A percentile compares a stretch with the other conserved stretches of the same genome.
Conservation (phyloP, 176 grass and related monocot species). For the Musa beccarii region DNA sequence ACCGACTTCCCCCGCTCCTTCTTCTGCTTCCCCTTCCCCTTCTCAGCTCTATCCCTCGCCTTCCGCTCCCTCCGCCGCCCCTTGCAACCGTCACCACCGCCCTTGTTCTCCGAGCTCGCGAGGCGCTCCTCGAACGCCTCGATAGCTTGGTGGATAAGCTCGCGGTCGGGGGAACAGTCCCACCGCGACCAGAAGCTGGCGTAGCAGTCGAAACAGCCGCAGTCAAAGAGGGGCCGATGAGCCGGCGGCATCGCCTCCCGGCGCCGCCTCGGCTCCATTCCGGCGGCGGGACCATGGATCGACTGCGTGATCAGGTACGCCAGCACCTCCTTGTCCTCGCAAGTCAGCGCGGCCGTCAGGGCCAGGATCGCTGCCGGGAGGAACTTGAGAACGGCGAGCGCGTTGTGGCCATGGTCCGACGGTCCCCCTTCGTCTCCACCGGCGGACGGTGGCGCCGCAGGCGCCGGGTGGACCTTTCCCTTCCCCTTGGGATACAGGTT, state of each 20-base stretch:
- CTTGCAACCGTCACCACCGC: background rate
- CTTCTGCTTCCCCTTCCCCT: conserved; percentile 10
- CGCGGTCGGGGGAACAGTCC: conserved; percentile 39
- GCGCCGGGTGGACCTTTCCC: conserved; percentile 44
- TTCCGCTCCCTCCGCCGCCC: conserved; percentile 27
- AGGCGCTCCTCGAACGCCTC: conserved; percentile 50
- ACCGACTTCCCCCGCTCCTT: background rate
- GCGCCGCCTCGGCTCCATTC: conserved; percentile 1
- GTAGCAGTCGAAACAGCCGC: conserved; percentile 56
- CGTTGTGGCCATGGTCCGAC: conserved; percentile 1
- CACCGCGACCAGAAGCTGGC: conserved; percentile 49
- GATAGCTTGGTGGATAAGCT: conserved; percentile 39
- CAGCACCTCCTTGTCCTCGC: conserved; percentile 48
- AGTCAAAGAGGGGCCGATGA: conserved; percentile 31
- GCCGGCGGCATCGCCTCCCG: too few relatives aligned
- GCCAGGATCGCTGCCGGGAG: conserved; percentile 39
- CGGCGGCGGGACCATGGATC: conserved; percentile 1
- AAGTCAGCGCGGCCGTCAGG: conserved; percentile 25
- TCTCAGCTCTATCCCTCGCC: background rate
- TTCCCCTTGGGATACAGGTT: conserved; percentile 33
- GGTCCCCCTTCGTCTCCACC: background rate
- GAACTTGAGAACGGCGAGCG: conserved; percentile 29
- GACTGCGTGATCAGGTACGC: conserved; percentile 45
- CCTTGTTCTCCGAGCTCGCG: conserved; percentile 19
- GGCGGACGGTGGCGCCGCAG: background rate